Base-by-base conservation (phyloP, 805 yeast genomes). In the Candida michaelii region DNA sequence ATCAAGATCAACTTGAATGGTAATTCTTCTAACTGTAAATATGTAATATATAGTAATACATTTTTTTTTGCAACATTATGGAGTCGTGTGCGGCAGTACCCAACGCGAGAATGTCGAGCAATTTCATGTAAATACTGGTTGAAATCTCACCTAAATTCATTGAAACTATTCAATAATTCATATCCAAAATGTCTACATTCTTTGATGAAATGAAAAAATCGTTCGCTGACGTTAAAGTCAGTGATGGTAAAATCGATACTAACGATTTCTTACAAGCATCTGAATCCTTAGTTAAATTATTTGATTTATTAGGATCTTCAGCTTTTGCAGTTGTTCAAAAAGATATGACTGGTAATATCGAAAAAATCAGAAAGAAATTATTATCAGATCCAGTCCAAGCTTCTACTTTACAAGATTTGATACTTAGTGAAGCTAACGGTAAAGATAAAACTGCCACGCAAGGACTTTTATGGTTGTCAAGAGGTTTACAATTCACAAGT, bases 401-500 rank as follows among this genome's bases (percentile, higher is more conserved):
- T 21, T 59, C 69, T n/a, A 83, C 95, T 18, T 74, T 89, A 54
- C 95, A 89, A 68, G 89, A 78, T 47, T 71, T 89, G 60, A 83
- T 89, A 25, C 66, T 85, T 47, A 70, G 81, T 43, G 97, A 89
- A 70, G 82, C 79, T 32, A 74, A 73, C 29, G 79, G 79, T 51
- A 79, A 79, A 64, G 72, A 74, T 55, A 85, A 83, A 63, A 81
- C 82, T 47, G 95, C 96, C 30, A 89, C 96, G 10, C 96, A 89
- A 66, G 97, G 95, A 30, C 76, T 89, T 51, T 68, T 89, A 54
- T 89, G 97, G 97, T 76, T 89, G 53, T 74, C 82, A 34, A 73
- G 91, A 58, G 97, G 96, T 15, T 77, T 89, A 54, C 83, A 85
- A 60, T 89, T 89, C 73, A 89, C 97, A n/a, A 90, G 95, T 14